Base-by-base conservation (phyloP, 129 eudicot genomes). In the Oenanthe sinensis region DNA sequence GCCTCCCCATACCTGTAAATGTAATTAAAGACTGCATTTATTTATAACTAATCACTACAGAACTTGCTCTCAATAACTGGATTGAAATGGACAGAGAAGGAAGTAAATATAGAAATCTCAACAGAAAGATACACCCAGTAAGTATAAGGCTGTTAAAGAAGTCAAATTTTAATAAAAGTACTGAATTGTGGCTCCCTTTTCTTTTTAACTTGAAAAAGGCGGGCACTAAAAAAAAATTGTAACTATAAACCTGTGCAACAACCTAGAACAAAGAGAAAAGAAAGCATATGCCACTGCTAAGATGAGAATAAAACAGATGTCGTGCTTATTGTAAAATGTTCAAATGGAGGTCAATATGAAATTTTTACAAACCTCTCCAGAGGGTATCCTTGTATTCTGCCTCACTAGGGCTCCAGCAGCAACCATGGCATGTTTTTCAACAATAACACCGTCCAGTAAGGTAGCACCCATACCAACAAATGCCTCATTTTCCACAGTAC, bases 381-480 rank as follows among this genome's bases (percentile, higher is more conserved):
- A 74, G 9, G 98, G 98, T 73, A 94, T 85, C 76, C 88, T 88
- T 54, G 97, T 91, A 81, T 94, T 90, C 84, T 91, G 98, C 78
- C 82, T 88, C 46, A 94, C 97, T 77, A 91, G 94, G 63, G 98
- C 91, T 47, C 98, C 97, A 49, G 96, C 97, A 80, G 97, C 96
- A 82, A 94, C 97, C 98, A 94, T 94, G 68, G 93, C 90, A 72
- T 90, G 82, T 86, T 94, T 94, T 81, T 94, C 98, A 19, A 94
- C 88, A 80, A 86, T 68, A 24, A 89, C 88, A 28, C 98, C 98
- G 78, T 94, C 98, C 79, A 94, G 97, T 78, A 91, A 78, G 39
- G 93, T 94, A 24, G 98, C 96, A 71, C 98, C 97, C 97, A 94
- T 94, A 62, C 98, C 98, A 79, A 94, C 86, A 86, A 94, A 89